phyloP scores from a whole-genome alignment of 495 filamentous ascomycete genomes.

The Penicillium diatomitis region DNA sequence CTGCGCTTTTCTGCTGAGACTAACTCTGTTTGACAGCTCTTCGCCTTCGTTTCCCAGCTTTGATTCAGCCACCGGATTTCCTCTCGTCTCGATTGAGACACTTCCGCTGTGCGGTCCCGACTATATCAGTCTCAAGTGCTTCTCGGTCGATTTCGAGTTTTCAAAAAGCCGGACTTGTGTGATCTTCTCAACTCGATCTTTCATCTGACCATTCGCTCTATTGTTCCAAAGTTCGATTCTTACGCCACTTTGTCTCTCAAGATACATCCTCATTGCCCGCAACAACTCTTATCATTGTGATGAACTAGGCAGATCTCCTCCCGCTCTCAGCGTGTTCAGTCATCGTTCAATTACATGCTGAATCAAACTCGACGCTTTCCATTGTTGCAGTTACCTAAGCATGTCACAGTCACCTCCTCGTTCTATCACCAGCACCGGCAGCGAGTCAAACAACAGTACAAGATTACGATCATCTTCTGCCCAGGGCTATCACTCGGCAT shows the following conservation, averaged over 20 bases:
- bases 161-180: background rate
- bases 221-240: no score
- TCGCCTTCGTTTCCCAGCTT: slow-evolving; percentile 7
- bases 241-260: no score
- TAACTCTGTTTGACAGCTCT: slow-evolving; percentile 13
- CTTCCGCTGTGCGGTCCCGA: slow-evolving; percentile 10
- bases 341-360: no score
- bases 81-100: slow-evolving; percentile 13
- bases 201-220: background rate
- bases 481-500: slow-evolving; percentile 12
- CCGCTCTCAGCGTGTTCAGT: no score
- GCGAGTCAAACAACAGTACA: slow-evolving; percentile 10
- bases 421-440: slow-evolving; percentile 17
- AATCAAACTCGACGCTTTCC: background rate
- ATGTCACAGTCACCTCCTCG: slow-evolving; percentile 12
- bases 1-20: slow-evolving; percentile 1
- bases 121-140: slow-evolving; percentile 2
- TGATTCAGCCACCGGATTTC: slow-evolving; percentile 10
- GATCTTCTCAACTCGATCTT: background rate
- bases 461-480: slow-evolving; percentile 8
- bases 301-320: background rate
- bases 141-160: background rate
- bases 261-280: no score
- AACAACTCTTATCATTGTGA: slow-evolving; percentile 16
- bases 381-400: background rate